phyloP scores from a whole-genome alignment of 1,139 yeast genomes.

The Hanseniaspora sp. region DNA sequence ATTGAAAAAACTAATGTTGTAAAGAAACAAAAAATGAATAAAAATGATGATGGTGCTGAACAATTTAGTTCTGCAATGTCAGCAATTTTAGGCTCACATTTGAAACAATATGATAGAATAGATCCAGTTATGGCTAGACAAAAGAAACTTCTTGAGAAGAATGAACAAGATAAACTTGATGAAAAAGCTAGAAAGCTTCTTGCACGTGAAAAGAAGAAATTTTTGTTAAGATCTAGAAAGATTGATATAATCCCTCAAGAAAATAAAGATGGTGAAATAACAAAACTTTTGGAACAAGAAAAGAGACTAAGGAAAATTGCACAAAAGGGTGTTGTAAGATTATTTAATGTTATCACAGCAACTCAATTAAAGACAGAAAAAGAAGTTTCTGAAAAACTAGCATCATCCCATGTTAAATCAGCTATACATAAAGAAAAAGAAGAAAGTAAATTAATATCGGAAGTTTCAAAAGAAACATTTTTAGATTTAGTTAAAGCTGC shows the following conservation, averaged over 20 bases:
- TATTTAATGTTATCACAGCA: conserved; percentile 80
- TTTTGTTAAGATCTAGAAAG: conserved; percentile 57
- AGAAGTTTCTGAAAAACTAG: conserved; percentile 33
- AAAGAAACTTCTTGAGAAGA: conserved; percentile 50
- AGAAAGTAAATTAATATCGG: conserved; percentile 58
- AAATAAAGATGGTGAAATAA: conserved; percentile 38
- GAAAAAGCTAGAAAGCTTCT: conserved; percentile 67
- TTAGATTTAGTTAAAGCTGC: conserved; percentile 82
- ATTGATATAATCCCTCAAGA: conserved; percentile 56
- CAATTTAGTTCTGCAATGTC: conserved; percentile 72
- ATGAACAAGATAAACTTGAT: conserved; percentile 74
- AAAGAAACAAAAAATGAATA: conserved; percentile 42
- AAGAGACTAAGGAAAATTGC: conserved; percentile 68
- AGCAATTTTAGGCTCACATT: conserved; percentile 72
- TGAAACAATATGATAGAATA: conserved; percentile 76
- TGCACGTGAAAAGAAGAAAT: conserved; percentile 57
- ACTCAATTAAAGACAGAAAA: conserved; percentile 57
- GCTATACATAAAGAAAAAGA: conserved; percentile 29
- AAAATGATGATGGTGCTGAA: conserved; percentile 54
- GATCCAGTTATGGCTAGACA: conserved; percentile 88
- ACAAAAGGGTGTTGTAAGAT: conserved; percentile 83
- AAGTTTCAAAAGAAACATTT: conserved; percentile 79
- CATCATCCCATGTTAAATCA: conserved; percentile 21
- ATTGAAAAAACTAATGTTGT: conserved; percentile 36
- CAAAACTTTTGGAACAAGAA: conserved; percentile 58